Conservation (phyloP, 148 eudicot genomes). For the Suaeda aralocaspica region DNA sequence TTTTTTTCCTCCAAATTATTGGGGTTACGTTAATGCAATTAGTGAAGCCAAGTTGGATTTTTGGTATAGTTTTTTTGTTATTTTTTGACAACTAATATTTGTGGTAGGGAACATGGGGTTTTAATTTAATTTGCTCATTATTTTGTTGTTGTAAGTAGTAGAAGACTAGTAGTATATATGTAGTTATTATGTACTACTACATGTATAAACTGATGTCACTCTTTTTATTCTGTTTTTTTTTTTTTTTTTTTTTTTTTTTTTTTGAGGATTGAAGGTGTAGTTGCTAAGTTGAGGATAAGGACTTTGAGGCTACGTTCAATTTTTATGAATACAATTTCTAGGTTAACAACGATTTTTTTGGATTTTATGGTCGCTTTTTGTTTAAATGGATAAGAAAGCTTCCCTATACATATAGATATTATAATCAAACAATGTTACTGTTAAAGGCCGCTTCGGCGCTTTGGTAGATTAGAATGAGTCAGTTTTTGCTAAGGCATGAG, state of each 20-base stretch:
- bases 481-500: too few relatives aligned
- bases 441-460: not conserved
- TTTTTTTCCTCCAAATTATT: slow-evolving; percentile 14
- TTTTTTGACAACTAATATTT: slow-evolving; percentile 14
- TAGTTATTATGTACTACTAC: too few relatives aligned
- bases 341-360: not conserved
- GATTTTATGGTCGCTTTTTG: not conserved
- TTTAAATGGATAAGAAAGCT: slow-evolving; percentile 3
- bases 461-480: not conserved
- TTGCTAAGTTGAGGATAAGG: slow-evolving; percentile 33
- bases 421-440: not conserved
- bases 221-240: not conserved
- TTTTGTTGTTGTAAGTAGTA: too few relatives aligned
- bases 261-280: slow-evolving; percentile 9
- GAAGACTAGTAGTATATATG: too few relatives aligned
- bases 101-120: slow-evolving; percentile 21
- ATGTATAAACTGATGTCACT: slow-evolving; percentile 21
- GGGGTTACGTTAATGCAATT: not conserved
- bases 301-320: slow-evolving; percentile 14
- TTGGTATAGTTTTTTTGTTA: not conserved
- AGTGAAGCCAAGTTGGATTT: slow-evolving; percentile 21
- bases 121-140: too few relatives aligned
- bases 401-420: not conserved
- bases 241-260: not conserved
- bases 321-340: too few relatives aligned